These are phyloP conservation scores for Ascodesmis nigricans DNA, from an alignment of 495 filamentous ascomycete species.

Conservation along the genomic window DNA sequence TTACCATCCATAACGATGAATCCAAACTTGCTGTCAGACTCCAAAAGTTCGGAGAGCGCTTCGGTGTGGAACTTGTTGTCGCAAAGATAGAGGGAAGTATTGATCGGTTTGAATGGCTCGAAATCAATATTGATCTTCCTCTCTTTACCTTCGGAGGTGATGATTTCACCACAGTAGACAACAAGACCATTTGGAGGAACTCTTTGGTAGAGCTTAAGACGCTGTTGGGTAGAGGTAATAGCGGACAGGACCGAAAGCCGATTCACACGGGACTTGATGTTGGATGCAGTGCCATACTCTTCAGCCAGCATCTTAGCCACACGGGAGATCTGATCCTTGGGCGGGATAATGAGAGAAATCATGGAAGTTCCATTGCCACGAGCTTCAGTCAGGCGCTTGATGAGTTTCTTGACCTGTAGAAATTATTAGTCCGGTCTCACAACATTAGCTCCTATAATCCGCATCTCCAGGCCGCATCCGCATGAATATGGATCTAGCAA, in stretches of 20 bases:
- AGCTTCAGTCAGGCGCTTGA: conserved; percentile 82
- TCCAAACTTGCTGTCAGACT: conserved; percentile 96
- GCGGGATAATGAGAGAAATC: conserved; percentile 97
- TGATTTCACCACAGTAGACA: conserved; percentile 99
- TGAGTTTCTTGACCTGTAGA: conserved; percentile 92
- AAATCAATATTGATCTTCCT: conserved; percentile 99
- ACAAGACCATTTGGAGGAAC: conserved; percentile 93
- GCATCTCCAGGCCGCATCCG: no score
- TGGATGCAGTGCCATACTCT: conserved; percentile 98
- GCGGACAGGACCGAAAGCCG: conserved; percentile 90
- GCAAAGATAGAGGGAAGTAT: conserved; percentile 94
- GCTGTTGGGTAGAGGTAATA: conserved; percentile 96
- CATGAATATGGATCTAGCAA: no score
- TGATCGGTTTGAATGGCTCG: conserved; percentile 98
- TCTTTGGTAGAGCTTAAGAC: conserved; percentile 95
- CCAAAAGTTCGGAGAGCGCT: conserved; percentile 81
- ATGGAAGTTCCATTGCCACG: conserved; percentile 91
- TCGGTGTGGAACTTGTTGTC: conserved; percentile 99
- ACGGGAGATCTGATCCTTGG: conserved; percentile 92
- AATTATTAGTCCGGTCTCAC: conserved; percentile 26
- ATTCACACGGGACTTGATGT: conserved; percentile 98
- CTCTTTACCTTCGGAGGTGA: conserved; percentile 95
- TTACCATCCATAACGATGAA: conserved; percentile 99
- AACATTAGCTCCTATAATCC: background rate
- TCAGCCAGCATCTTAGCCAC: conserved; percentile 99